Evolutionary conservation across 805 yeast species (phyloP), one percentile per base, ranked within the genome.

Genomic region (Cyberlindnera saturnus): DNA sequence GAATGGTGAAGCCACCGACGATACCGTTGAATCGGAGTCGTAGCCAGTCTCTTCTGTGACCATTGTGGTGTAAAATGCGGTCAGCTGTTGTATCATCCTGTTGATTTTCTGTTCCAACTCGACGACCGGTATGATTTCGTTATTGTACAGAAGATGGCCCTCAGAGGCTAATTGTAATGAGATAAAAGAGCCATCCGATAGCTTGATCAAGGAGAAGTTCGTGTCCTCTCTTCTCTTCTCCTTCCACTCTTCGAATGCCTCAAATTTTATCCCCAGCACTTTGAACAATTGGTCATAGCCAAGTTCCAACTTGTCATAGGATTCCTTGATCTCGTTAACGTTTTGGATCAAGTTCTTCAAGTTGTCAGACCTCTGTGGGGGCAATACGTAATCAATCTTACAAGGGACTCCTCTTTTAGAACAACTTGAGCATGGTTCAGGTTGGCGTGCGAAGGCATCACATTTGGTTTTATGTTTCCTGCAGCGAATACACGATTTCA

Each of bases 381-480:
- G 76, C 11, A 71, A 66, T 13, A 81, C 77, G 16, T 73, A 65
- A 49, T 79, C 86, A 36, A 80, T 63, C 36, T 70, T 69, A 54
- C 88, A 82, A 23, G 63, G 61, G 17, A 74, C 51, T 15, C 75
- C 75, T 45, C 73, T 69, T 55, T 72, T 76, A 5, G 64, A 49
- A 56, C 88, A 82, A 28, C 75, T 69, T 3, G 80, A 59, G 53
- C 88, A 82, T 0, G 84, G 74, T 19, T 61, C 55, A 4, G 87
- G 86, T 31, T 67, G 60, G 14, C 77, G 73, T 19, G 56, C 55
- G 13, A 62, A 49, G 11, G 81, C 81, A 55, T 81, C 82, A 60
- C 88, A 82, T 53, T 73, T 78, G 15, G 81, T 79, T 57, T 82
- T 82, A 51, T 79, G 82, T 53, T 75, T 75, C 31, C 87, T 68